phyloP scores from a whole-genome alignment of 768 basidiomycete genomes.

The Naganishia kalamii region DNA sequence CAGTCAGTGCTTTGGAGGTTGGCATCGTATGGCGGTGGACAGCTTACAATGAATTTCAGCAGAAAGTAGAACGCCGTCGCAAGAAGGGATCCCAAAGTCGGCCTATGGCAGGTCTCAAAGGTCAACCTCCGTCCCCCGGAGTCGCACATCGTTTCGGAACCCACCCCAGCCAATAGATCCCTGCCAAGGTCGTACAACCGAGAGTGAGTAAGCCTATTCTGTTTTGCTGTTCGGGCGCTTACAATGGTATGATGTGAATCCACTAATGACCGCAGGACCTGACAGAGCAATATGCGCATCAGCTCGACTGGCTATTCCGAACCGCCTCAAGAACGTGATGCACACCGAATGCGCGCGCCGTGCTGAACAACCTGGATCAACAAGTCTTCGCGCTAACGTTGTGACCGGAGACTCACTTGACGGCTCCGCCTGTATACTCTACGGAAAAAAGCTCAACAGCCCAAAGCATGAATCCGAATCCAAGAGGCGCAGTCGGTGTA shows the following conservation, averaged over 20 bases:
- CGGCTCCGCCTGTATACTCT: conserved; percentile 40
- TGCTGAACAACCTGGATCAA: conserved; percentile 22
- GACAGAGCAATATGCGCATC: neutral
- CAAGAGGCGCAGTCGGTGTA: conserved; percentile 39
- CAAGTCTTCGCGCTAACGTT: neutral
- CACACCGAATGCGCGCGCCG: conserved; percentile 41
- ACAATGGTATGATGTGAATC: conserved; percentile 32
- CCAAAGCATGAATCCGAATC: conserved; percentile 39
- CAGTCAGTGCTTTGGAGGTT: no score
- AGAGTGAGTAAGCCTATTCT: neutral
- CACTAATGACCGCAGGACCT: conserved; percentile 36
- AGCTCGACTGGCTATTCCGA: neutral
- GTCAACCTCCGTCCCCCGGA: no score
- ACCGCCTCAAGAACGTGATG: neutral
- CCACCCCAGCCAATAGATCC: conserved; percentile 15
- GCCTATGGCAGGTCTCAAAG: no score
- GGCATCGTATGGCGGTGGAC: no score
- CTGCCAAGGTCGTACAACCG: neutral
- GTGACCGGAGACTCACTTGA: conserved; percentile 33
- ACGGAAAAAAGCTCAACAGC: conserved; percentile 39
- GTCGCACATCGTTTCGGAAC: no score
- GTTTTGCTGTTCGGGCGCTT: neutral
- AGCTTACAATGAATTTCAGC: conserved; percentile 50
- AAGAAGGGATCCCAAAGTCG: conserved; percentile 61
- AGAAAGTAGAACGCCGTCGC: conserved; percentile 57